Base-by-base conservation (phyloP, 2,329 filamentous ascomycete genomes). In the Huntiella abstrusa region DNA sequence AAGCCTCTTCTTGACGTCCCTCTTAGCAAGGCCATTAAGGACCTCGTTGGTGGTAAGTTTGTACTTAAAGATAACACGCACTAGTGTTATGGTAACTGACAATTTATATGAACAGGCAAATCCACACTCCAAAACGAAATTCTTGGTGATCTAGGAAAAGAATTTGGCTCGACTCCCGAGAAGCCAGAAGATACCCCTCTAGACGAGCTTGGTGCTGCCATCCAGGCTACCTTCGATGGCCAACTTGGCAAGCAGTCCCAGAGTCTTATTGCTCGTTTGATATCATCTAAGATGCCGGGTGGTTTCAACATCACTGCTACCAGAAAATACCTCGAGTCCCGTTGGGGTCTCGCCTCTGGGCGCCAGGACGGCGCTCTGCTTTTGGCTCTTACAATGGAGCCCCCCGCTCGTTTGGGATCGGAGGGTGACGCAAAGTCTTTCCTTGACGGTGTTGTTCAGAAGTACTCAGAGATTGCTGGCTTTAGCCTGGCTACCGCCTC, bases 101-200 rank as follows among this genome's bases (percentile, higher is more conserved):
- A 32, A 10, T 16, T 12, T 28, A 47, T 38, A 42, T 36, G 13
- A 35, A 47, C 56, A 94, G 87, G 87, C 59, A 98, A 98, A 71
- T 96, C 91, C 3, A 98, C 91, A 5, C 77, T 98, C 17, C 91
- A 98, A 61, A 98, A 98, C 62, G 91, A 98, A 64, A 96, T 98
- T 54, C 76, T 98, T 28, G 91, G 91, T 66, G 91, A 98, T 60
- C 68, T 98, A 53, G 88, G 88, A 60, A 98, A 96, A 63, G 91
- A 98, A 65, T 98, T 98, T 56, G 91, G 91, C 50, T 94, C 87
- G 10, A 95, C 91, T 12, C 91, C 91, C 47, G 91, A 98, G 62
- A 96, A 96, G 69, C 88, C 91, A 45, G 91, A 98, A 73, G 91
- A 98, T 62, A 92, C 83, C 39, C 91, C 91, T 52, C 71, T 98